Percentiles rank a stretch among this genome's conserved stretches.
phyloP scores from a whole-genome alignment of 2,329 filamentous ascomycete genomes.

The Myriosclerotinia duriaeana region DNA sequence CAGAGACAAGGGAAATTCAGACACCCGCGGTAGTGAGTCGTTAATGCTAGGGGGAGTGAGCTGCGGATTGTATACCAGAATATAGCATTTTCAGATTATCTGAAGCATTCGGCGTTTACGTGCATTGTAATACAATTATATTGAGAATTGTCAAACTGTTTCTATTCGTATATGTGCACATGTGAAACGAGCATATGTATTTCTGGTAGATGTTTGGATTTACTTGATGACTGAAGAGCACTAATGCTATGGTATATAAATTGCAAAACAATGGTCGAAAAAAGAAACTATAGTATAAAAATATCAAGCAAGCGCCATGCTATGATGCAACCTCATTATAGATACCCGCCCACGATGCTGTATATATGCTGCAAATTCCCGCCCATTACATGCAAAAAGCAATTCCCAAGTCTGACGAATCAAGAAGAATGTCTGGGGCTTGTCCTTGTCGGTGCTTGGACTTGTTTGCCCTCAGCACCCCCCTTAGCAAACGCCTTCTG shows the following conservation, averaged over 20 bases:
- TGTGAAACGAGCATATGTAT: not conserved
- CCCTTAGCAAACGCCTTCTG: slow-evolving; percentile 55
- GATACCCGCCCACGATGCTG: slow-evolving; percentile 4
- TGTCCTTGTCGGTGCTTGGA: slow-evolving; percentile 33
- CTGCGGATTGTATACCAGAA: slow-evolving; percentile 18
- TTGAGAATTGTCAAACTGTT: slow-evolving; percentile 2
- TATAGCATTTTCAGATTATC: slow-evolving; percentile 15
- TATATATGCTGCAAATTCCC: slow-evolving; percentile 26
- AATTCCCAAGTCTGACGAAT: not conserved
- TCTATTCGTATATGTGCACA: not conserved
- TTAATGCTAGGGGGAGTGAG: not conserved
- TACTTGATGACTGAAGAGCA: slow-evolving; percentile 16
- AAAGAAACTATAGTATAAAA: slow-evolving; percentile 3
- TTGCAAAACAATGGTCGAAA: not conserved
- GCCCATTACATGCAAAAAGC: slow-evolving; percentile 23
- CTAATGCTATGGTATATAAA: slow-evolving; percentile 26
- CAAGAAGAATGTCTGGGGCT: slow-evolving; percentile 37
- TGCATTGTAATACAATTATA: slow-evolving; percentile 10
- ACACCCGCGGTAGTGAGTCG: slow-evolving; percentile 39
- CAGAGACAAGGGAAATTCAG: slow-evolving; percentile 67
- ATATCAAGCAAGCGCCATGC: slow-evolving; percentile 26
- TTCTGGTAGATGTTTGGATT: slow-evolving; percentile 5
- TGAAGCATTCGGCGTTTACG: slow-evolving; percentile 11
- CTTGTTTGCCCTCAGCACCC: slow-evolving; percentile 22
- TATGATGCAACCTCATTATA: slow-evolving; percentile 26